Percentiles rank a stretch among this genome's conserved stretches.
Conservation (phyloP, 83 land plant species). For the Larix sibirica region DNA sequence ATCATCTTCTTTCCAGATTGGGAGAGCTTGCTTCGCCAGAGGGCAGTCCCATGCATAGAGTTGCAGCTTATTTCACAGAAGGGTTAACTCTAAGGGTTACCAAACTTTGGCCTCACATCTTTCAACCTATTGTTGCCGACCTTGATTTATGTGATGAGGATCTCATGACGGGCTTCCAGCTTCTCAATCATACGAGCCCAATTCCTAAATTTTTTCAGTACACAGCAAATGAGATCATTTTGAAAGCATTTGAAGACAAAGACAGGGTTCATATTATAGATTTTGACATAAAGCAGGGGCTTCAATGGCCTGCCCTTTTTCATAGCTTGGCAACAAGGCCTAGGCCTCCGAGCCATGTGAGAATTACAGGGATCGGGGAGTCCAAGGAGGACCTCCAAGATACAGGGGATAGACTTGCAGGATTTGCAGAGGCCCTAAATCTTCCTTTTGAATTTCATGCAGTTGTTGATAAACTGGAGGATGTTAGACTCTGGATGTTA, state of each 20-base stretch:
- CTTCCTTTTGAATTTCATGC: constrained; percentile 84
- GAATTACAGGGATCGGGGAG: constrained; percentile 83
- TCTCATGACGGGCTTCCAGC: constrained; percentile 44
- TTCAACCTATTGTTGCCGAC: constrained; percentile 20
- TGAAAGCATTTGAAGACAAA: constrained; percentile 79
- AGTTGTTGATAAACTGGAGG: constrained; percentile 86
- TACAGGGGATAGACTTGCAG: constrained; percentile 78
- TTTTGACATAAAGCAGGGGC: constrained; percentile 84
- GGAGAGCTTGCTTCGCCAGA: constrained; percentile 73
- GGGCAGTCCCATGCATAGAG: constrained; percentile 55
- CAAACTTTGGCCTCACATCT: constrained; percentile 65
- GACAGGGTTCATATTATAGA: constrained; percentile 81
- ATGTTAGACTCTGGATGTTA: constrained; percentile 97
- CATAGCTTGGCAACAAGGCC: constrained; percentile 69
- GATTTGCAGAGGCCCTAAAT: constrained; percentile 72
- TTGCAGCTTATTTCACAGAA: constrained; percentile 76
- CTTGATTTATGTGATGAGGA: constrained; percentile 44
- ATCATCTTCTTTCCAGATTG: constrained; percentile 44
- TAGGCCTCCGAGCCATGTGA: constrained; percentile 67
- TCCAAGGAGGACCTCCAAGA: constrained; percentile 85
- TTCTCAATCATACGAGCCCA: constrained; percentile 68
- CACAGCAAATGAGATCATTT: constrained; percentile 66
- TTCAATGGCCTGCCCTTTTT: constrained; percentile 86
- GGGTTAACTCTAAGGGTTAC: constrained; percentile 57
- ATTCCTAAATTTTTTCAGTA: constrained; percentile 76